Evolutionary conservation across 2,329 filamentous ascomycete species (phyloP).

Genomic region (Colletotrichum somersetense): DNA sequence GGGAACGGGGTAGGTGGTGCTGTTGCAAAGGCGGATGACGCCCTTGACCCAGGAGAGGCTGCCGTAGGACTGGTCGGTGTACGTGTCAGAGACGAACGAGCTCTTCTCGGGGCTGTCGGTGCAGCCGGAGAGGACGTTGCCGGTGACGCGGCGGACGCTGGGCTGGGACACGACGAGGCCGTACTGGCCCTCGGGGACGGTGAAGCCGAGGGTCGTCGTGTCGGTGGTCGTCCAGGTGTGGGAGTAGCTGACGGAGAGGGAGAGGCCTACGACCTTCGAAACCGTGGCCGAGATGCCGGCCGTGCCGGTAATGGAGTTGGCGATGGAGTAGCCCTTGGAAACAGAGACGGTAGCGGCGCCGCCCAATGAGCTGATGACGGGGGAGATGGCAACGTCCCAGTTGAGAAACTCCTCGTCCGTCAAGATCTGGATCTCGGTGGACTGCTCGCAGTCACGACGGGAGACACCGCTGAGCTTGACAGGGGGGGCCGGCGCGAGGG

Average conservation of each 20-base stretch:
- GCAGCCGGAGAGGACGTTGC: conserved; percentile 51
- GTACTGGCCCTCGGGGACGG: conserved; percentile 52
- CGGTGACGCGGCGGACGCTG: conserved; percentile 50
- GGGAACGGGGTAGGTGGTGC: conserved; percentile 52
- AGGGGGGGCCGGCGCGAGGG: conserved; percentile 28
- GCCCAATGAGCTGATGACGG: conserved; percentile 49
- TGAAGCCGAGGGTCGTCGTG: conserved; percentile 48
- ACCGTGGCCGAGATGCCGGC: conserved; percentile 43
- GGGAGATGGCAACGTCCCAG: conserved; percentile 55
- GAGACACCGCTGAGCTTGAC: conserved; percentile 1
- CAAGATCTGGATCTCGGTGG: conserved; percentile 46
- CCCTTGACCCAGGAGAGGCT: conserved; percentile 56
- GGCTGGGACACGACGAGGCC: conserved; percentile 56
- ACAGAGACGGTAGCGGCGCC: conserved; percentile 48
- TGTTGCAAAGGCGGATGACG: conserved; percentile 53
- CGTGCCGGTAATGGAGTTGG: conserved; percentile 50
- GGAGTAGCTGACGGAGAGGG: conserved; percentile 44
- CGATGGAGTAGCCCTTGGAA: conserved; percentile 50
- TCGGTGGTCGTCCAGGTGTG: conserved; percentile 51
- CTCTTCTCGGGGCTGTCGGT: conserved; percentile 48
- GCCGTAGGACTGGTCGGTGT: conserved; percentile 49
- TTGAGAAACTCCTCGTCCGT: conserved; percentile 50
- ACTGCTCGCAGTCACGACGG: conserved; percentile 42
- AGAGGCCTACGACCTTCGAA: conserved; percentile 45
- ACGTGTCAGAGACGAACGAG: conserved; percentile 52